Percentiles rank a stretch among this genome's conserved stretches.
Conservation (phyloP, 2,329 filamentous ascomycete genomes). For the Raffaelea albimanens region DNA sequence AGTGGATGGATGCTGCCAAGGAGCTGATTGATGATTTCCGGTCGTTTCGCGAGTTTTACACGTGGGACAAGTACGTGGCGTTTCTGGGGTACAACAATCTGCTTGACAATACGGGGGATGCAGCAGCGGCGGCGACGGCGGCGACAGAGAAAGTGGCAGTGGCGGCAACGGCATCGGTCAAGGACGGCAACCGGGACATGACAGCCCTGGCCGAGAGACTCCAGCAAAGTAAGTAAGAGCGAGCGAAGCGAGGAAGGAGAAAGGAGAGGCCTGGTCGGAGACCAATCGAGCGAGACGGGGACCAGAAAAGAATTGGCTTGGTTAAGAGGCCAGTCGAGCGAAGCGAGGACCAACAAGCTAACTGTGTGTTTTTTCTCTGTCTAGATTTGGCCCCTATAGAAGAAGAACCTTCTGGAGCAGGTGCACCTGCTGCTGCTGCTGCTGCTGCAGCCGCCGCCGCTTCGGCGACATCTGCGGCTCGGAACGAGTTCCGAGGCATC, state of each 20-base stretch:
- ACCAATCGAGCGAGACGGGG: too few relatives aligned
- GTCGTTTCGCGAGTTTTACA: constrained; percentile 54
- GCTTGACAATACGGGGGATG: constrained; percentile 23
- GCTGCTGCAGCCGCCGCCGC: background rate
- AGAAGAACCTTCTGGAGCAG: background rate
- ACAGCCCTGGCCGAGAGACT: constrained; percentile 47
- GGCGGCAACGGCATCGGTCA: constrained; percentile 1
- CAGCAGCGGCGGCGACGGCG: constrained; percentile 5
- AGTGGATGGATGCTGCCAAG: constrained; percentile 51
- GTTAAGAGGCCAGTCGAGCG: too few relatives aligned
- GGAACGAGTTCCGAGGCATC: constrained; percentile 54
- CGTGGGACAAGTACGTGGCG: constrained; percentile 55
- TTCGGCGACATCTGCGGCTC: constrained; percentile 13
- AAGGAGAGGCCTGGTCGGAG: too few relatives aligned
- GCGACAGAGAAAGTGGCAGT: background rate
- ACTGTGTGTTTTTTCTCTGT: background rate
- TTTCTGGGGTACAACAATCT: constrained; percentile 37
- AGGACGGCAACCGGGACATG: constrained; percentile 27
- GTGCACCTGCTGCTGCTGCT: background rate
- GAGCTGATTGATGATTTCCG: constrained; percentile 55
- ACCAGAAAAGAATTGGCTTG: too few relatives aligned
- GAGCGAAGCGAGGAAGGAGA: too few relatives aligned
- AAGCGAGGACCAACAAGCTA: too few relatives aligned
- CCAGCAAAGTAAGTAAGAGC: constrained; percentile 36
- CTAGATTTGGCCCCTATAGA: background rate